Percentiles rank a stretch among this genome's conserved stretches.
These are phyloP conservation scores for Tothia fuscella DNA, from an alignment of 2,329 filamentous ascomycete species.

Conservation along the genomic window DNA sequence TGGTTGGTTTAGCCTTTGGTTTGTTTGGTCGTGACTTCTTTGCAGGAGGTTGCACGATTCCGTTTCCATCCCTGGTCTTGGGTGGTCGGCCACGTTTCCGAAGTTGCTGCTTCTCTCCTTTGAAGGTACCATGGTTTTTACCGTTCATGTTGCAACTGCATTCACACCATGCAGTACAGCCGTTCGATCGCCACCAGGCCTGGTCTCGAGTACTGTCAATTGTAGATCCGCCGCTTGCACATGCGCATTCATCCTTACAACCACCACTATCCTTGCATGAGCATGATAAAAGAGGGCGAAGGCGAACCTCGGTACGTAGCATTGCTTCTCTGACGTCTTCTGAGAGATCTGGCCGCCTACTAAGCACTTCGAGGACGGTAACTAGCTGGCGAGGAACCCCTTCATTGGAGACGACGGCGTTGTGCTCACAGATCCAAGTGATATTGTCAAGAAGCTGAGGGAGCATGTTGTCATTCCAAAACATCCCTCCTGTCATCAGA, in stretches of 20 bases:
- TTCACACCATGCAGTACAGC: neutral
- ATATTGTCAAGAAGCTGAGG: neutral
- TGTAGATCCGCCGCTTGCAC: neutral
- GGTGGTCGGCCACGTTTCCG: too few relatives aligned
- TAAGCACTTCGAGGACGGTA: neutral
- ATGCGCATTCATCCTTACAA: neutral
- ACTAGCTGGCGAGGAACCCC: neutral
- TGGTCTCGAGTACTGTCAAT: neutral
- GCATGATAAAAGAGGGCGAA: neutral
- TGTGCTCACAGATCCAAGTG: neutral
- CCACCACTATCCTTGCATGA: neutral
- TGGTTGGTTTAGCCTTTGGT: too few relatives aligned
- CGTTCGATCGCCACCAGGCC: neutral
- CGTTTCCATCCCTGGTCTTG: too few relatives aligned
- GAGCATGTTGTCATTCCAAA: neutral
- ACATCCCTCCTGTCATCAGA: neutral
- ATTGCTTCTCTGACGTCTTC: neutral
- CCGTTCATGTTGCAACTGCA: neutral
- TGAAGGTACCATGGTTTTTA: too few relatives aligned
- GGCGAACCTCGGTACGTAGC: neutral
- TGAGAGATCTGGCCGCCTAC: neutral
- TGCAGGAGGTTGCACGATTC: too few relatives aligned
- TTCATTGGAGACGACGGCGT: neutral
- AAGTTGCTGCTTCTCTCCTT: too few relatives aligned
- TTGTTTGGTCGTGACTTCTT: too few relatives aligned